Percentiles rank a stretch among this genome's conserved stretches.
Conservation (phyloP, 1,139 yeast species). For the Yamadazyma siamensis region DNA sequence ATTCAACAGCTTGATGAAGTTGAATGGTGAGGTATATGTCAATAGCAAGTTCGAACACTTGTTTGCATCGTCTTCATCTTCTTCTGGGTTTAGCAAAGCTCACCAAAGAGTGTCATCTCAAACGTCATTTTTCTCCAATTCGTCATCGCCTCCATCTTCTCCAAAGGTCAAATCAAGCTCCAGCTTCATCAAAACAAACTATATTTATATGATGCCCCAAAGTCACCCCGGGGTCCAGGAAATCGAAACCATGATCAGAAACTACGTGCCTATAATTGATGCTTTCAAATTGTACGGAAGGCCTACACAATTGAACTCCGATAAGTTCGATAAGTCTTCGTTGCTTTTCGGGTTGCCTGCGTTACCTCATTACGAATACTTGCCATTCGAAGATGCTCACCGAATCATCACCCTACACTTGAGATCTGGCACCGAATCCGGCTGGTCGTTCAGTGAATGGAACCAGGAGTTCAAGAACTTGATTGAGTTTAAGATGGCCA, state of each 20-base stretch:
- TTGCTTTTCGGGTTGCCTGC: conserved; percentile 56
- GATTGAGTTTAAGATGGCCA: conserved; percentile 26
- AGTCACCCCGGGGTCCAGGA: conserved; percentile 55
- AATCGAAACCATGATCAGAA: conserved; percentile 56
- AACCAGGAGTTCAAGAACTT: conserved; percentile 36
- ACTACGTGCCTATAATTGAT: conserved; percentile 51
- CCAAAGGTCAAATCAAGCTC: conserved; percentile 15
- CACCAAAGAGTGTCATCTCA: conserved; percentile 23
- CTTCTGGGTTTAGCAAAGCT: conserved; percentile 3
- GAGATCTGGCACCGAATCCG: conserved; percentile 22
- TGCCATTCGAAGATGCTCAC: conserved; percentile 38
- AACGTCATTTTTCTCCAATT: conserved; percentile 15
- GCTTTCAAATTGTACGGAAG: conserved; percentile 54
- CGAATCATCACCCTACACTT: conserved; percentile 30
- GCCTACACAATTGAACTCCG: conserved; percentile 47
- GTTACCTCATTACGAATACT: conserved; percentile 51
- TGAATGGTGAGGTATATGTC: conserved; percentile 48
- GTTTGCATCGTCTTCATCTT: conserved; percentile 13
- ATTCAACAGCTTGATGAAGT: conserved; percentile 49
- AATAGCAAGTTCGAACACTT: conserved; percentile 38
- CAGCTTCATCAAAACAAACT: conserved; percentile 33
- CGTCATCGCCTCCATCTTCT: conserved; percentile 17
- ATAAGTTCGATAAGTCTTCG: conserved; percentile 42
- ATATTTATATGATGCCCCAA: conserved; percentile 49
- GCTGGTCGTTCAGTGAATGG: conserved; percentile 27